Conservation (phyloP, 1,284 basidiomycete species). For the Boletus subluridellus region DNA sequence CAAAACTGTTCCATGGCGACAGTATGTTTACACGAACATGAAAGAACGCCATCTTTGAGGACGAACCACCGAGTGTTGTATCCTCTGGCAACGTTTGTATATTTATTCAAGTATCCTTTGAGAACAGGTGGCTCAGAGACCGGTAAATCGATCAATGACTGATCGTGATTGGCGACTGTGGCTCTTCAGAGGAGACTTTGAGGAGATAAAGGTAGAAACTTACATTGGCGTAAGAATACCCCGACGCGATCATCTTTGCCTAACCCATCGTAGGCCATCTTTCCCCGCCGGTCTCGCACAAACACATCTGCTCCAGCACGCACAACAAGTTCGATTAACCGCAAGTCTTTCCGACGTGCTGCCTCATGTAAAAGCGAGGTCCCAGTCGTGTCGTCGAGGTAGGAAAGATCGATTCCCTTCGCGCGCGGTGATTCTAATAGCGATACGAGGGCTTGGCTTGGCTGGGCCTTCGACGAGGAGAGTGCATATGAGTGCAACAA, state of each 20-base stretch:
- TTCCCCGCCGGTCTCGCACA: slow-evolving; percentile 76
- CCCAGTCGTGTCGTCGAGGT: slow-evolving; percentile 76
- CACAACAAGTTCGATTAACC: slow-evolving; percentile 79
- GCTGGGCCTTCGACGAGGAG: slow-evolving; percentile 44
- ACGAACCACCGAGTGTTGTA: slow-evolving; percentile 96
- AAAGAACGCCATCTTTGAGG: slow-evolving; percentile 79
- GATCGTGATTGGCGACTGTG: slow-evolving; percentile 76
- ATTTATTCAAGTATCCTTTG: slow-evolving; percentile 85
- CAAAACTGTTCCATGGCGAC: background rate
- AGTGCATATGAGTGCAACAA: slow-evolving; percentile 70
- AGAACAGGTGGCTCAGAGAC: slow-evolving; percentile 61
- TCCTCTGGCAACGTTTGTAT: slow-evolving; percentile 86
- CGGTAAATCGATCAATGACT: slow-evolving; percentile 53
- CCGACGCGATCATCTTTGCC: slow-evolving; percentile 80
- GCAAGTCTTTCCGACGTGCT: slow-evolving; percentile 76
- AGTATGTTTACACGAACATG: slow-evolving; percentile 53
- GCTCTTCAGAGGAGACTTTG: background rate
- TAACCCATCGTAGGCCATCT: slow-evolving; percentile 67
- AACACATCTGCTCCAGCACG: slow-evolving; percentile 90
- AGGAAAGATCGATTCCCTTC: slow-evolving; percentile 61
- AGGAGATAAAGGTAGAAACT: slow-evolving; percentile 24
- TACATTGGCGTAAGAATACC: slow-evolving; percentile 83
- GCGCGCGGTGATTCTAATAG: slow-evolving; percentile 63
- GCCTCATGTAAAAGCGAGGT: slow-evolving; percentile 86
- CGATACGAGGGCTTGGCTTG: slow-evolving; percentile 50